Evolutionary conservation across 1,284 basidiomycete species (phyloP), one percentile per base, ranked within the genome.

Genomic region (Irpex lacteus): DNA sequence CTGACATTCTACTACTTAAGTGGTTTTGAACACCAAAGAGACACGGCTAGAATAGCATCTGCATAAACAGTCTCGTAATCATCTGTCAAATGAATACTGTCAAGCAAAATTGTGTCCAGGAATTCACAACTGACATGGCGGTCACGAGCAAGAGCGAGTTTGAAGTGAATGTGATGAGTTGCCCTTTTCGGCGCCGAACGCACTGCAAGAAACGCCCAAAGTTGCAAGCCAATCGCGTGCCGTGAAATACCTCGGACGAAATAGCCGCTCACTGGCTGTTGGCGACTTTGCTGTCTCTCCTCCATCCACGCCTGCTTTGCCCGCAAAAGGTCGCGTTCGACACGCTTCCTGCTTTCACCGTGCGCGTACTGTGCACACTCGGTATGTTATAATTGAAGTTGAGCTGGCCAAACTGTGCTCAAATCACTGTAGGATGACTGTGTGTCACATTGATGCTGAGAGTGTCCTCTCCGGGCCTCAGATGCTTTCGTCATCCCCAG

Each of bases 381-480:
- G 86, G 86, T 87, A 75, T 63, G 84, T 72, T 11, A 18, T 58
- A n/a, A 13, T n/a, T 19, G 38, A 34, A 54, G 15, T 34, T 19
- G 38, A 50, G 36, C 50, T 26, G 9, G 6, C 50, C 47, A 19
- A 50, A 26, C 63, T 53, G 55, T 60, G 66, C 52, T 38, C 18
- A 36, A 60, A 4, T 6, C 8, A 6, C 21, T 38, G 1, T 70
- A 90, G 89, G 84, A 91, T 92, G 90, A 88, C 82, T 87, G 85
- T 79, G 81, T 80, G 82, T 80, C 78, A 75, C 72, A 77, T 90
- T 87, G 82, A 92, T 92, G 90, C 85, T 90, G 78, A 86, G 85
- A 86, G 89, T 84, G 85, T 89, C 87, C 84, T 85, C 83, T 81
- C 82, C 82, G 83, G 86, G 85, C 84, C 82, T 84, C 81, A 74